These are phyloP conservation scores for Scheffersomyces stipitis DNA, from an alignment of 805 yeast genomes.

Conservation along the genomic window DNA sequence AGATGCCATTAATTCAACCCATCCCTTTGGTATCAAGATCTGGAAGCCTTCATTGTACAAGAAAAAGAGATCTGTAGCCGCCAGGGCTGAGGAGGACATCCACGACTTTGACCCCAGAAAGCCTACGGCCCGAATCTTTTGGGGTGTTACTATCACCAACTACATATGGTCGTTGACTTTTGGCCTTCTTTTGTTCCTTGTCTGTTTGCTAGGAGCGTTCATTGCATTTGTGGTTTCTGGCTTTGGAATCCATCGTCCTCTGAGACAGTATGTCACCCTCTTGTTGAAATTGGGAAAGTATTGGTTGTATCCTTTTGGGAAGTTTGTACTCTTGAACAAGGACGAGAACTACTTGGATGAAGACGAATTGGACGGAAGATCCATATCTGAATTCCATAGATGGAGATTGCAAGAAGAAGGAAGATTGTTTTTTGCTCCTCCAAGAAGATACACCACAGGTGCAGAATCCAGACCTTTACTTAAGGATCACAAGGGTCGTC, in stretches of 20 bases:
- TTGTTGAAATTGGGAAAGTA: constrained; percentile 67
- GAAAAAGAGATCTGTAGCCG: constrained; percentile 86
- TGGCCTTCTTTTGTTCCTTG: constrained; percentile 59
- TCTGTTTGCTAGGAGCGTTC: constrained; percentile 53
- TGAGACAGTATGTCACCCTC: constrained; percentile 61
- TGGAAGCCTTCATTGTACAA: constrained; percentile 98
- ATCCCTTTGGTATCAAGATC: constrained; percentile 96
- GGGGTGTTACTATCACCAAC: constrained; percentile 68
- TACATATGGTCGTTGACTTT: constrained; percentile 69
- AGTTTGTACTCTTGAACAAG: constrained; percentile 71
- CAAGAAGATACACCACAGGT: constrained; percentile 37
- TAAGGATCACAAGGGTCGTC: constrained; percentile 44
- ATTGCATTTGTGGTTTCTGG: constrained; percentile 43
- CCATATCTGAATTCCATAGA: constrained; percentile 76
- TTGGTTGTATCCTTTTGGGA: constrained; percentile 85
- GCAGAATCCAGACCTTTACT: constrained; percentile 37
- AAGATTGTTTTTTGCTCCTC: constrained; percentile 76
- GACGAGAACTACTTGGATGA: constrained; percentile 82
- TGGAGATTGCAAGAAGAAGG: constrained; percentile 86
- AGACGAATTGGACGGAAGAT: constrained; percentile 86
- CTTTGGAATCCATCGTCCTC: constrained; percentile 46
- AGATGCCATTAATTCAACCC: constrained; percentile 93
- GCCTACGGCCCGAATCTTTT: constrained; percentile 51
- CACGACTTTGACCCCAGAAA: constrained; percentile 62
- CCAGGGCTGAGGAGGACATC: constrained; percentile 89